Conservation (phyloP, 2,329 filamentous ascomycete species). For the Ophiostoma angusticollis region DNA sequence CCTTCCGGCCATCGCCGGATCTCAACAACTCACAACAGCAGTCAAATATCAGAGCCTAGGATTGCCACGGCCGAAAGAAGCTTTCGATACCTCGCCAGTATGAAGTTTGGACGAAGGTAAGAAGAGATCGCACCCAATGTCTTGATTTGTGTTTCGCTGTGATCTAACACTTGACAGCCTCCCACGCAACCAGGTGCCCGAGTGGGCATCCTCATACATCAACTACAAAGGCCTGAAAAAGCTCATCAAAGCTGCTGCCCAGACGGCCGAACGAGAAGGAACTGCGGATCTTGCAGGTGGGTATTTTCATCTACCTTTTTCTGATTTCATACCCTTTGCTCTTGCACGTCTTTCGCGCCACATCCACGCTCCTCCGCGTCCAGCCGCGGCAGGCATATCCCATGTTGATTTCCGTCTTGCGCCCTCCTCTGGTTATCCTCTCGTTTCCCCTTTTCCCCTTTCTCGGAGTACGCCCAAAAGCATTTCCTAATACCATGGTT, state of each 20-base stretch:
- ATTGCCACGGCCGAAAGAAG: too few relatives aligned
- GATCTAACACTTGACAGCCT: constrained; percentile 26
- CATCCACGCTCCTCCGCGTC: too few relatives aligned
- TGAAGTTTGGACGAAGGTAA: constrained; percentile 27
- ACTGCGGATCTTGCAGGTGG: constrained; percentile 84
- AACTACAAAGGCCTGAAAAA: constrained; percentile 91
- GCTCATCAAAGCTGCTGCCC: constrained; percentile 71
- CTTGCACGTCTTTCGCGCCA: neutral
- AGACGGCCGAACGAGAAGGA: constrained; percentile 52
- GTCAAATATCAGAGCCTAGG: too few relatives aligned
- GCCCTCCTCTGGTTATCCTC: constrained; percentile 14
- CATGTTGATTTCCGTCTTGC: too few relatives aligned
- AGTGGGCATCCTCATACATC: constrained; percentile 76
- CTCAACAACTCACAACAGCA: too few relatives aligned
- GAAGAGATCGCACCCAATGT: too few relatives aligned
- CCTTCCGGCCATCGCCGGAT: too few relatives aligned
- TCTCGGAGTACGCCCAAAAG: too few relatives aligned
- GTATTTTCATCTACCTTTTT: constrained; percentile 25
- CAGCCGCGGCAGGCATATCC: too few relatives aligned
- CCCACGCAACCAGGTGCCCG: constrained; percentile 71
- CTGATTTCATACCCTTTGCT: constrained; percentile 1
- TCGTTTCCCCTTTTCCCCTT: neutral
- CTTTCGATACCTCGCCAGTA: constrained; percentile 11
- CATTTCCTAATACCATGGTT: too few relatives aligned
- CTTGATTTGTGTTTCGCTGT: neutral